Evolutionary conservation across 1,284 basidiomycete genomes (phyloP), one percentile per base, ranked within the genome.

Genomic region (Coriolopsis trogii): DNA sequence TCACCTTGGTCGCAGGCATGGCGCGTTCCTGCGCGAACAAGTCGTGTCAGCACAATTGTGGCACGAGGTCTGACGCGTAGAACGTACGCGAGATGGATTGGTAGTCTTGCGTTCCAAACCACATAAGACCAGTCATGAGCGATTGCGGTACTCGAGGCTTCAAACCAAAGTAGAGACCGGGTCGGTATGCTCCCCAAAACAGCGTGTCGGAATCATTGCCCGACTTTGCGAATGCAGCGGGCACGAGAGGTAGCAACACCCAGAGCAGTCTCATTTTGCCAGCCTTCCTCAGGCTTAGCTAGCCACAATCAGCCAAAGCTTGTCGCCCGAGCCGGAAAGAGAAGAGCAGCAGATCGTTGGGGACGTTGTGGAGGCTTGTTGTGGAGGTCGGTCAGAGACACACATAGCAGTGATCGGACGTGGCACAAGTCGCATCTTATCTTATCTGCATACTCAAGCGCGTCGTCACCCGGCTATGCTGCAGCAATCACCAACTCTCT

Each of bases 1-100:
- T 96, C 92, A 9, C 82, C 84, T 68, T 96, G 92, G 62, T 95
- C 91, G 67, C 93, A 95, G n/a, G 89, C 79, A 74, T 98, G 94
- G 9, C 95, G 85, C 20, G 87, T 74, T 55, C 82, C 91, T 94
- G 63, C 21, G 37, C 18, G 56, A 15, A 41, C 62, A 9, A 50
- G 30, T 34, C 36, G 51, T 47, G 51, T 52, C 50, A 48, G 24
- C 38, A 24, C 49, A 53, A 20, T 12, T 13, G 12, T 25, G 51
- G 15, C 16, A 15, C 8, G 18, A 41, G 18, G 39, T 36, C 28
- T 12, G 23, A 28, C 16, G 15, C 16, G 29, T 36, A 10, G 5
- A 15, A 75, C 87, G 66, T 59, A 88, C 89, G 78, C 51, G 72
- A 69, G 51, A 91, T 75, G 24, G 88, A 85, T 64, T 84, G 75